Evolutionary conservation across 2,329 filamentous ascomycete genomes (phyloP).

Genomic region (Fusarium mundagurra): DNA sequence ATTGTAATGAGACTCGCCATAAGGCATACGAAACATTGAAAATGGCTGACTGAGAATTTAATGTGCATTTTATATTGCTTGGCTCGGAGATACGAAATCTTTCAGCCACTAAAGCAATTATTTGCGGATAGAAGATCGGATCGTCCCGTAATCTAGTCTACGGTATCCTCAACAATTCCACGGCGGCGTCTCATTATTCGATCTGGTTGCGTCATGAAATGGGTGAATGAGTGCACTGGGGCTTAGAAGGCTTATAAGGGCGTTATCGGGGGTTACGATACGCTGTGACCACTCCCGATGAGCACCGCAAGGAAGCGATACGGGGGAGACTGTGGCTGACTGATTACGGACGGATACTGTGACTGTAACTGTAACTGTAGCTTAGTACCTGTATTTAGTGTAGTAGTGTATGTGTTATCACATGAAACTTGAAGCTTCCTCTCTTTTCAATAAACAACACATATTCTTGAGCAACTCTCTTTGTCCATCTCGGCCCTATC

Average conservation of each 20-base stretch:
- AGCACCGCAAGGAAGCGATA: slow-evolving; percentile 3
- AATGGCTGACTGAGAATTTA: neutral
- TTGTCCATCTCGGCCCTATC: neutral
- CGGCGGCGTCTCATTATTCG: neutral
- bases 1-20: slow-evolving; percentile 13
- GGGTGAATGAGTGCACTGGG: slow-evolving; percentile 14
- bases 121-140: neutral
- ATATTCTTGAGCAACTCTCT: slow-evolving; percentile 1
- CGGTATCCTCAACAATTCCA: slow-evolving; percentile 2
- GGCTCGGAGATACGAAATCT: neutral
- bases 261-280: slow-evolving; percentile 36
- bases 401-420: slow-evolving; percentile 19
- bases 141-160: neutral
- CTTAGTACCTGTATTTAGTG: neutral
- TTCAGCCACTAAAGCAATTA: neutral
- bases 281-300: slow-evolving; percentile 26
- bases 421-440: slow-evolving; percentile 12
- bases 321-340: neutral
- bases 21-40: neutral
- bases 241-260: slow-evolving; percentile 12
- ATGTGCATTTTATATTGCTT: neutral
- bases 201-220: slow-evolving; percentile 34
- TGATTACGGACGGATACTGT: neutral
- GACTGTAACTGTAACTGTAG: neutral
- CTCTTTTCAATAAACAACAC: slow-evolving; percentile 4